Conservation (phyloP, 495 filamentous ascomycete species). For the Clohesyomyces aquaticus region DNA sequence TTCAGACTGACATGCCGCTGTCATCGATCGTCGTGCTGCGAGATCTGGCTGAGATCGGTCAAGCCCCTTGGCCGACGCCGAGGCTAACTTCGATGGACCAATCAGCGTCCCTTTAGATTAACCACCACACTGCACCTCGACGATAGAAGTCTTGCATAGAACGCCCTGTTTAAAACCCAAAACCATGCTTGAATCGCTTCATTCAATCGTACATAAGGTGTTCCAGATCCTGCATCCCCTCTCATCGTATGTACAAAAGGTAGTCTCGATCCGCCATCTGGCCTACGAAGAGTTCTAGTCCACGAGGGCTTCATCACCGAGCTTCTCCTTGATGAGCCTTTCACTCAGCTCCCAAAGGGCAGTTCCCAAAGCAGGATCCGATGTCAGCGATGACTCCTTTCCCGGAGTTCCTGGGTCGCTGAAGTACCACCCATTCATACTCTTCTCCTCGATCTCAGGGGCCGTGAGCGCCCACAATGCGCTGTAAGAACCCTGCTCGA, state of each 20-base stretch:
- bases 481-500: slow-evolving; percentile 53
- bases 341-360: slow-evolving; percentile 52
- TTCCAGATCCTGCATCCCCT: too few relatives aligned
- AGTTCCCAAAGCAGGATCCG: slow-evolving; percentile 48
- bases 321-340: slow-evolving; percentile 50
- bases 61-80: too few relatives aligned
- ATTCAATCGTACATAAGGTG: too few relatives aligned
- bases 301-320: slow-evolving; percentile 49
- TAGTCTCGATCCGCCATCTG: too few relatives aligned
- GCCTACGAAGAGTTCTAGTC: too few relatives aligned
- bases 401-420: slow-evolving; percentile 42
- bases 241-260: too few relatives aligned
- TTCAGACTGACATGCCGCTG: neutral
- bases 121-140: too few relatives aligned
- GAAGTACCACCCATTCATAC: slow-evolving; percentile 52
- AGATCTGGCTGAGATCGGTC: neutral
- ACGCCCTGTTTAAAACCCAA: too few relatives aligned
- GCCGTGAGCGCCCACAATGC: slow-evolving; percentile 49
- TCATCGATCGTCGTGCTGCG: slow-evolving; percentile 13
- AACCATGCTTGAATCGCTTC: too few relatives aligned
- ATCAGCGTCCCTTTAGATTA: too few relatives aligned
- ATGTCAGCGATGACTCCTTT: slow-evolving; percentile 50
- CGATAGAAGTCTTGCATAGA: too few relatives aligned
- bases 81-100: too few relatives aligned
- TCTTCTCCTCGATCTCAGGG: slow-evolving; percentile 51